A percentile compares a stretch with the other conserved stretches of the same genome.
Conservation (phyloP, 1,139 yeast genomes). For the Zygoascus meyerae region DNA sequence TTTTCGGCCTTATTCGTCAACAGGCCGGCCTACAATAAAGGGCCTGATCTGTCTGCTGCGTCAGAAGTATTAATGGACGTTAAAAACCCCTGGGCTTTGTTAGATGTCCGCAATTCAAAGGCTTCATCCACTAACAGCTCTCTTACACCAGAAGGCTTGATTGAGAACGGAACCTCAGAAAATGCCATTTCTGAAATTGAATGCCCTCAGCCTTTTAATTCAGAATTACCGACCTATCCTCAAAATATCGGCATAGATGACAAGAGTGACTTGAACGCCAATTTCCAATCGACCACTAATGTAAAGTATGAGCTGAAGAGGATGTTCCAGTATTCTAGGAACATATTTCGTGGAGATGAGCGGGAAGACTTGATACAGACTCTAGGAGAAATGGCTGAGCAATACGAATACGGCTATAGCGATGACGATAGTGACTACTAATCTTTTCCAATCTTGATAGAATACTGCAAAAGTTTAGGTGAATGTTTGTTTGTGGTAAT, state of each 20-base stretch:
- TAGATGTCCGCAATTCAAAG: neutral
- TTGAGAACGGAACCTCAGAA: constrained; percentile 21
- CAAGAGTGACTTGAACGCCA: constrained; percentile 29
- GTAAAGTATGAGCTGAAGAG: constrained; percentile 43
- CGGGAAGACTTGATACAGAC: constrained; percentile 60
- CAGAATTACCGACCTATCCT: constrained; percentile 24
- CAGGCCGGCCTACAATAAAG: constrained; percentile 19
- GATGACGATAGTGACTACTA: constrained; percentile 36
- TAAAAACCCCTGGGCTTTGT: constrained; percentile 14
- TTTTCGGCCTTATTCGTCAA: constrained; percentile 35
- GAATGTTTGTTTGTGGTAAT: too few relatives aligned
- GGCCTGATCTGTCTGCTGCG: constrained; percentile 15
- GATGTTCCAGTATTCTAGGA: constrained; percentile 44
- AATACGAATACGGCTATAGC: constrained; percentile 55
- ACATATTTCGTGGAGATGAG: constrained; percentile 45
- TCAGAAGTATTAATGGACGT: constrained; percentile 11
- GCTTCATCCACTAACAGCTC: neutral
- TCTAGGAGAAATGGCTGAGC: constrained; percentile 44
- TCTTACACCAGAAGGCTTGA: constrained; percentile 9
- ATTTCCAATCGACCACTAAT: constrained; percentile 44
- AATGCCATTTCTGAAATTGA: constrained; percentile 15
- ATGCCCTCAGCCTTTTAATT: constrained; percentile 20
- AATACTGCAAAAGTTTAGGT: neutral
- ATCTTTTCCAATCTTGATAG: neutral
- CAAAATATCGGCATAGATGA: constrained; percentile 15